Percentiles rank a stretch among this genome's conserved stretches.
Evolutionary conservation across 2,329 filamentous ascomycete genomes (phyloP).

Genomic region (Arthroderma sp.): DNA sequence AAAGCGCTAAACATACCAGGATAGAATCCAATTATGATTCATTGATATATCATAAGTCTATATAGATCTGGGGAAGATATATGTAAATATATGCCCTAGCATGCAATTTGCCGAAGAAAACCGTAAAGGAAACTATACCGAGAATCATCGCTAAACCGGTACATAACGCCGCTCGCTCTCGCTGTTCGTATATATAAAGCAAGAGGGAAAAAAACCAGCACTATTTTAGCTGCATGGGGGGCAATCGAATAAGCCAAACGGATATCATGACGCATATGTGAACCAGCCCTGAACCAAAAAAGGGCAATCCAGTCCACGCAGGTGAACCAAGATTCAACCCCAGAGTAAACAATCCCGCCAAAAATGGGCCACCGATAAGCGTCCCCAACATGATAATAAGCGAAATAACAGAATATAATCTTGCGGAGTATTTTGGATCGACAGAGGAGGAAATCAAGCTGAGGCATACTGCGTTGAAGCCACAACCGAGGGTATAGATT

Average conservation of each 20-base stretch:
- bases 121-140: too few relatives aligned
- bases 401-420: conserved; percentile 40
- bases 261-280: conserved; percentile 17
- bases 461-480: conserved; percentile 37
- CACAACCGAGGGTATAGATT: conserved; percentile 39
- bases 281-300: conserved; percentile 29
- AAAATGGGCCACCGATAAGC: conserved; percentile 37
- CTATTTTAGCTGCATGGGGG: neutral
- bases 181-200: neutral
- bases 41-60: too few relatives aligned
- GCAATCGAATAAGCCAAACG: conserved; percentile 11
- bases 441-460: conserved; percentile 39
- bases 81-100: too few relatives aligned
- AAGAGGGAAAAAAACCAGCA: neutral
- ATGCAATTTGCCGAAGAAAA: too few relatives aligned
- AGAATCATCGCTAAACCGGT: too few relatives aligned
- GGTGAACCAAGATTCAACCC: conserved; percentile 35
- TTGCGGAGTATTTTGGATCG: conserved; percentile 37
- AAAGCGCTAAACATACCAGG: too few relatives aligned
- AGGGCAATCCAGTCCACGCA: conserved; percentile 39
- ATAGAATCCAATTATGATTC: too few relatives aligned
- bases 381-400: conserved; percentile 38
- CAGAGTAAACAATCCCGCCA: conserved; percentile 37
- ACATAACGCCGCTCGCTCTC: too few relatives aligned
- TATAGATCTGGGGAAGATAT: too few relatives aligned